A percentile compares a stretch with the other conserved stretches of the same genome.
These are phyloP conservation scores for Solanum appendiculatum DNA, from an alignment of 257 asterid genomes.

Conservation along the genomic window DNA sequence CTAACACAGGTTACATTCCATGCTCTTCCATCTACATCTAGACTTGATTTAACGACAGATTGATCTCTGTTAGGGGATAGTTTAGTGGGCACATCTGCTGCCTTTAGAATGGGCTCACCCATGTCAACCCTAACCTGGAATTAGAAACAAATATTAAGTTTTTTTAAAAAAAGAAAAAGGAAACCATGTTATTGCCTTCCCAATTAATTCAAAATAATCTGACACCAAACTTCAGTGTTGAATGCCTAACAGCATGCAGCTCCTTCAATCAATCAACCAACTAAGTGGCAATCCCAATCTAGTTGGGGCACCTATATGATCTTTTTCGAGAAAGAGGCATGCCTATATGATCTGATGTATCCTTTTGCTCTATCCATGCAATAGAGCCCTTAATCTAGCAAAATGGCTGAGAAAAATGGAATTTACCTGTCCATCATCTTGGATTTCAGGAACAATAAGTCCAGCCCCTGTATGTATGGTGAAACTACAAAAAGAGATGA, in stretches of 20 bases:
- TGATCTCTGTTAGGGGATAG: constrained; percentile 52
- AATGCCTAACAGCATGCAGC: background rate
- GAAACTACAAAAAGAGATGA: constrained; percentile 37
- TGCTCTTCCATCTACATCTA: constrained; percentile 48
- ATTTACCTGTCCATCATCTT: constrained; percentile 81
- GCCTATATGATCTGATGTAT: background rate
- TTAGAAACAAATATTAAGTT: constrained; percentile 1
- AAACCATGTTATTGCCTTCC: background rate
- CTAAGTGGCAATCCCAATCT: background rate
- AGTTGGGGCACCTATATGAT: background rate
- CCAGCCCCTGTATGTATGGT: constrained; percentile 91
- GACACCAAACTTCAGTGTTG: background rate
- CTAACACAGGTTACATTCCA: constrained; percentile 86
- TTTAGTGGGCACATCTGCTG: constrained; percentile 82
- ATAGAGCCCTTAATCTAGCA: background rate
- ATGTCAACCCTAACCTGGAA: constrained; percentile 84
- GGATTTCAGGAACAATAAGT: constrained; percentile 79
- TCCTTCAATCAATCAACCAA: background rate
- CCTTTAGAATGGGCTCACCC: constrained; percentile 90
- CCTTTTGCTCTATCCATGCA: background rate
- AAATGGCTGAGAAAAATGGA: background rate
- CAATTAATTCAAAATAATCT: background rate
- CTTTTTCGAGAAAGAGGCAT: background rate
- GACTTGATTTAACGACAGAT: constrained; percentile 50
- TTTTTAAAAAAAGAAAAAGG: too few species aligned